phyloP scores from a whole-genome alignment of 2,329 filamentous ascomycete genomes.

The Pseudogymnoascus sp. region DNA sequence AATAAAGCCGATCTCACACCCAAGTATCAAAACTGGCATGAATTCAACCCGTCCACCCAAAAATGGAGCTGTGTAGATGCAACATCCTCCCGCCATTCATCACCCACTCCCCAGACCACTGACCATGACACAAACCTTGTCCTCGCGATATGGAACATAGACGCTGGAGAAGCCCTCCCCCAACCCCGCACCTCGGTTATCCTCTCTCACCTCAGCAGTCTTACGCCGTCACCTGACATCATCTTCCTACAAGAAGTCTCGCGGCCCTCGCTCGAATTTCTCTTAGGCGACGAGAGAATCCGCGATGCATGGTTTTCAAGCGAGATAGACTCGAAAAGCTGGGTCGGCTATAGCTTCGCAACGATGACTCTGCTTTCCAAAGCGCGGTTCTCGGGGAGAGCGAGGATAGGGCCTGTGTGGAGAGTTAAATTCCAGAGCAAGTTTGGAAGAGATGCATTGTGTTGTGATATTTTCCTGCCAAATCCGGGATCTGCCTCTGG shows the following conservation, averaged over 20 bases:
- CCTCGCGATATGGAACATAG: conserved; percentile 30
- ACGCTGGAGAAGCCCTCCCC: conserved; percentile 17
- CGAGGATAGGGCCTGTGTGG: conserved; percentile 26
- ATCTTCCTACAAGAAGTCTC: conserved; percentile 32
- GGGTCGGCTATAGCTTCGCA: conserved; percentile 21
- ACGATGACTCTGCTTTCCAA: conserved; percentile 26
- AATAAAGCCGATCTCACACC: not conserved
- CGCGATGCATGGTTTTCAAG: conserved; percentile 27
- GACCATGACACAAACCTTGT: conserved; percentile 8
- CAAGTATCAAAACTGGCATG: not conserved
- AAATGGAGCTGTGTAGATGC: conserved; percentile 1
- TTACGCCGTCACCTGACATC: conserved; percentile 20
- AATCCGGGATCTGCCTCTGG: not conserved
- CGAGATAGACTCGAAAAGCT: conserved; percentile 22
- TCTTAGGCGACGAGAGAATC: conserved; percentile 24
- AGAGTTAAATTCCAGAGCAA: conserved; percentile 26
- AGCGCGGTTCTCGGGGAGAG: conserved; percentile 17
- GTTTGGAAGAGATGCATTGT: conserved; percentile 29
- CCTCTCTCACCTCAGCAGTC: conserved; percentile 19
- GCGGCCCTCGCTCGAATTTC: conserved; percentile 15
- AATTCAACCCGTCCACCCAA: not conserved
- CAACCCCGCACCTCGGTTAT: conserved; percentile 23
- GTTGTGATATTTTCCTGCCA: conserved; percentile 28
- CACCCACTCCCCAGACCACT: not conserved
- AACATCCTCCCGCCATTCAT: not conserved